Evolutionary conservation across 208 protist species (phyloP).

Genomic region (Leishmania gerbilli): DNA sequence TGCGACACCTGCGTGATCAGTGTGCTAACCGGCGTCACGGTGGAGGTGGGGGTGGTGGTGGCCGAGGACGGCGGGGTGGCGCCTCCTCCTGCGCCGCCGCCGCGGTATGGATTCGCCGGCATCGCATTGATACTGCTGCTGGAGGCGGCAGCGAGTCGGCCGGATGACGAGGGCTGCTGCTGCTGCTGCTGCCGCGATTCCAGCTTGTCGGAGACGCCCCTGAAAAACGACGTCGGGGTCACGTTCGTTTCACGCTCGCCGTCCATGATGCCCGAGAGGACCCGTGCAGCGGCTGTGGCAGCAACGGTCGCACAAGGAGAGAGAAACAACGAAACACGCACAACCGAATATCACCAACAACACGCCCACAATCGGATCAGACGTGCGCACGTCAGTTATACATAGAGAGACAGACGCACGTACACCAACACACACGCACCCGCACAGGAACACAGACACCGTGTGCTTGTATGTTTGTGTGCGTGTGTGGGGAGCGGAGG

Average conservation of each 20-base stretch:
- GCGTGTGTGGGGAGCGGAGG: not conserved
- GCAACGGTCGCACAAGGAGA: not conserved
- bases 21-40: not conserved
- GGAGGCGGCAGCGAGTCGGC: not conserved
- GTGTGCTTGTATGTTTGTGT: not conserved
- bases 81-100: not conserved
- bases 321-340: not conserved
- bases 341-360: not conserved
- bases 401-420: not conserved
- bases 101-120: not conserved
- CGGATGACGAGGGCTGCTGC: not conserved
- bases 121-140: not conserved
- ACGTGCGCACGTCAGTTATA: not conserved
- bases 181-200: constrained; percentile 26
- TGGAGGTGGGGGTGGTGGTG: constrained; percentile 4
- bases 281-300: not conserved
- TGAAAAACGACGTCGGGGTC: constrained; percentile 52
- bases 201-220: constrained; percentile 52
- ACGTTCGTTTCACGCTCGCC: constrained; percentile 33
- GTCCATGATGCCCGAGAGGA: constrained; percentile 13
- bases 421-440: not conserved
- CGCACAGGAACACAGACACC: not conserved
- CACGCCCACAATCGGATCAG: not conserved
- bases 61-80: constrained; percentile 17
- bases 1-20: constrained; percentile 30